phyloP scores from a whole-genome alignment of 768 basidiomycete species.

The Suillus plorans region DNA sequence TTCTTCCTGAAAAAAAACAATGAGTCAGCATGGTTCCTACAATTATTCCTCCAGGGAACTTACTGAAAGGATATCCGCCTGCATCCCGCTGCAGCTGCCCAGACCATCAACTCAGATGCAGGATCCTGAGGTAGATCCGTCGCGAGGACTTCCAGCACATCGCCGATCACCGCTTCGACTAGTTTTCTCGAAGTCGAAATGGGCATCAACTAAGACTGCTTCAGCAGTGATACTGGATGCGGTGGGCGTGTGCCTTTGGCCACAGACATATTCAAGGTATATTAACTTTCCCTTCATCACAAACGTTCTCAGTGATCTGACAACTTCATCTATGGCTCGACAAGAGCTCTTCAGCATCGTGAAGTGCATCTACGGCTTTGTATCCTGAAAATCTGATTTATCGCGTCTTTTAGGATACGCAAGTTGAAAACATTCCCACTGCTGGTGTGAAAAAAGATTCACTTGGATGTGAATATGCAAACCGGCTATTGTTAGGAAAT shows the following conservation, averaged over 20 bases:
- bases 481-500: constrained; percentile 52
- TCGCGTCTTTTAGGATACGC: constrained; percentile 44
- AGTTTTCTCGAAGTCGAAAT: constrained; percentile 74
- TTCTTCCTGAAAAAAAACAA: constrained; percentile 42
- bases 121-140: constrained; percentile 69
- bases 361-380: constrained; percentile 29
- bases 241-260: constrained; percentile 69
- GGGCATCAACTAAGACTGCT: constrained; percentile 79
- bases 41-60: constrained; percentile 19
- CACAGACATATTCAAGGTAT: constrained; percentile 40
- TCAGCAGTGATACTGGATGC: constrained; percentile 76
- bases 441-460: constrained; percentile 47
- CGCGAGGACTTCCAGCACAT: constrained; percentile 58
- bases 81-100: constrained; percentile 62
- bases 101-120: constrained; percentile 67
- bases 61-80: constrained; percentile 45
- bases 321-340: constrained; percentile 59
- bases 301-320: not conserved
- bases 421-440: constrained; percentile 50
- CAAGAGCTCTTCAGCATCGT: constrained; percentile 67
- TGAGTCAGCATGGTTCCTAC: constrained; percentile 5
- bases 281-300: not conserved
- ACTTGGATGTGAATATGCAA: constrained; percentile 76
- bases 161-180: constrained; percentile 62
- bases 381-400: not conserved